phyloP scores from a whole-genome alignment of 331 rosid species.

The Cydonia oblonga region DNA sequence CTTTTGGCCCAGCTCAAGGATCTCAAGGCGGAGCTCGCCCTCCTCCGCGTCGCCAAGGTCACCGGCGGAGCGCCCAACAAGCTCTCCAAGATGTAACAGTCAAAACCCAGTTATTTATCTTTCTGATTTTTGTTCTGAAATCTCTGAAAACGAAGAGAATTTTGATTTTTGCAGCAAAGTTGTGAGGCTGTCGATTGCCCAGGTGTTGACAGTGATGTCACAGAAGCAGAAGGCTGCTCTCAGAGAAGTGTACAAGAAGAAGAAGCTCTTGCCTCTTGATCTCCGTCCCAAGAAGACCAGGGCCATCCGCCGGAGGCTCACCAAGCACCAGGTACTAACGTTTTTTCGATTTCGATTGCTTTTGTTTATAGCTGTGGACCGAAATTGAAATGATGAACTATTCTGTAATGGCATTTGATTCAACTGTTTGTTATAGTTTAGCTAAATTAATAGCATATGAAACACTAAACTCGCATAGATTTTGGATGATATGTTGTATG shows the following conservation, averaged over 20 bases:
- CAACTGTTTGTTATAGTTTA: background rate
- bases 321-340: slow-evolving; percentile 72
- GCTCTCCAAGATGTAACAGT: slow-evolving; percentile 80
- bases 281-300: slow-evolving; percentile 94
- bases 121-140: background rate
- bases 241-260: slow-evolving; percentile 78
- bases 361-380: background rate
- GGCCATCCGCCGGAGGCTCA: slow-evolving; percentile 84
- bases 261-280: slow-evolving; percentile 86
- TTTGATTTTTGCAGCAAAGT: slow-evolving; percentile 51
- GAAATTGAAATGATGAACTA: background rate
- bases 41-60: slow-evolving; percentile 96
- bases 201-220: slow-evolving; percentile 83
- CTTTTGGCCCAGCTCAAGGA: slow-evolving; percentile 78
- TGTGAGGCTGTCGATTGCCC: slow-evolving; percentile 81
- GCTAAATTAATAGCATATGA: background rate
- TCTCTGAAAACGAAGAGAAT: background rate
- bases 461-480: background rate
- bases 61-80: slow-evolving; percentile 98
- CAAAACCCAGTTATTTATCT: background rate
- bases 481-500: background rate
- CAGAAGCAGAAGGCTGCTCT: slow-evolving; percentile 86
- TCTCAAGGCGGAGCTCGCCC: slow-evolving; percentile 86
- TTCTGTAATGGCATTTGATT: background rate
- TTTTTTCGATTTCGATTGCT: background rate